phyloP scores from a whole-genome alignment of 192 early-diverging fungal species.

The Entrophospora sp. region DNA sequence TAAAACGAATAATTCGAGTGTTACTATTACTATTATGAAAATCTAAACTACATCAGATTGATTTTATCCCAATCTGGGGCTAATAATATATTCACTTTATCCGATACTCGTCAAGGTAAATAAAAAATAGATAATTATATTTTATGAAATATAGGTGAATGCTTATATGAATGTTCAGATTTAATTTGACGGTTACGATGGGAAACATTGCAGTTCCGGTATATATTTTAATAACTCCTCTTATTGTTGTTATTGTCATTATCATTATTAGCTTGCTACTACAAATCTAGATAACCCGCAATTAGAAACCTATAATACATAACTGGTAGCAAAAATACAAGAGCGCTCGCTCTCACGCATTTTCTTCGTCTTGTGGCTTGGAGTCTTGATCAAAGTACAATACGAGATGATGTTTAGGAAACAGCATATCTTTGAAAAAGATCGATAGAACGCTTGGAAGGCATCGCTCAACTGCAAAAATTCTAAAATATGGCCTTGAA shows the following conservation, averaged over 20 bases:
- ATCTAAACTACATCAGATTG: not conserved
- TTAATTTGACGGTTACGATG: not conserved
- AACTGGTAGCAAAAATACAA: too few species aligned
- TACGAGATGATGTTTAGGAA: too few species aligned
- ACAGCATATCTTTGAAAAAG: too few species aligned
- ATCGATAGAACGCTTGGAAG: too few species aligned
- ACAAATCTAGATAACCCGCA: not conserved
- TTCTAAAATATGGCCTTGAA: too few species aligned
- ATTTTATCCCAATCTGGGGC: not conserved
- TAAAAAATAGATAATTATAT: not conserved
- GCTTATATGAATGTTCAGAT: not conserved
- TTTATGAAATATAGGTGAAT: not conserved
- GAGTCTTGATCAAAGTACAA: too few species aligned
- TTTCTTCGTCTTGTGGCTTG: too few species aligned
- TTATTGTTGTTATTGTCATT: not conserved
- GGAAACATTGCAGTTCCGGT: conserved; percentile 6
- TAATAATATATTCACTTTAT: not conserved
- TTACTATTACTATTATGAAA: not conserved
- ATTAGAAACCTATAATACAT: too few species aligned
- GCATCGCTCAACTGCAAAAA: too few species aligned
- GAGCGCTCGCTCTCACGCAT: too few species aligned
- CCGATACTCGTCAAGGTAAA: not conserved
- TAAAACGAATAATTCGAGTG: too few species aligned
- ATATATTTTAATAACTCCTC: not conserved
- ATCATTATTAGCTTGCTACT: not conserved